Evolutionary conservation across 345 rosid species (phyloP).

Genomic region (Hypericum perforatum): DNA sequence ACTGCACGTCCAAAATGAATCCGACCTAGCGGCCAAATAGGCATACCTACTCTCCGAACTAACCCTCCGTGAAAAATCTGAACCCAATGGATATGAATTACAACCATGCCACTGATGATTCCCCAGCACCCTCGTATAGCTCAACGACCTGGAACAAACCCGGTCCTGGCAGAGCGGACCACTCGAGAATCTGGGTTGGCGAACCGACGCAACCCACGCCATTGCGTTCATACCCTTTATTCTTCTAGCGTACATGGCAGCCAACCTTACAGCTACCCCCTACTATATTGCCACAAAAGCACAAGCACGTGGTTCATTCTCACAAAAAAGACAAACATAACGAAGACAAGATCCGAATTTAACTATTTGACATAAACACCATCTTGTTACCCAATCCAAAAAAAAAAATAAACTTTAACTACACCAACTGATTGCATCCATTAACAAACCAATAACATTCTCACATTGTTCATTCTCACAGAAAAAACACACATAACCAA

Average conservation of each 20-base stretch:
- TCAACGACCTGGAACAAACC: conserved; percentile 25
- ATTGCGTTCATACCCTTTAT: conserved; percentile 40
- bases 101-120: conserved; percentile 16
- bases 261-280: too few species aligned
- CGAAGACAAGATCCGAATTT: too few species aligned
- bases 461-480: too few species aligned
- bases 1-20: conserved; percentile 18
- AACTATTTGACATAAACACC: too few species aligned
- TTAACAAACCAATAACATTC: too few species aligned
- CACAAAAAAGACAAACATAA: too few species aligned
- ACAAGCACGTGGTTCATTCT: too few species aligned
- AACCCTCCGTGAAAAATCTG: conserved; percentile 18
- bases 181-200: conserved; percentile 33
- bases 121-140: conserved; percentile 17
- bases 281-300: too few species aligned
- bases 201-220: conserved; percentile 48
- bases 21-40: conserved; percentile 13
- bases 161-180: conserved; percentile 29
- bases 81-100: conserved; percentile 15
- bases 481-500: too few species aligned
- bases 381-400: too few species aligned
- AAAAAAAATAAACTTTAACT: too few species aligned
- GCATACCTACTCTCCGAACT: conserved; percentile 17
- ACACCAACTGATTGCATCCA: too few species aligned
- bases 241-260: conserved; percentile 45